Evolutionary conservation across 768 basidiomycete species (phyloP).

Genomic region (Boletellus emodensis): DNA sequence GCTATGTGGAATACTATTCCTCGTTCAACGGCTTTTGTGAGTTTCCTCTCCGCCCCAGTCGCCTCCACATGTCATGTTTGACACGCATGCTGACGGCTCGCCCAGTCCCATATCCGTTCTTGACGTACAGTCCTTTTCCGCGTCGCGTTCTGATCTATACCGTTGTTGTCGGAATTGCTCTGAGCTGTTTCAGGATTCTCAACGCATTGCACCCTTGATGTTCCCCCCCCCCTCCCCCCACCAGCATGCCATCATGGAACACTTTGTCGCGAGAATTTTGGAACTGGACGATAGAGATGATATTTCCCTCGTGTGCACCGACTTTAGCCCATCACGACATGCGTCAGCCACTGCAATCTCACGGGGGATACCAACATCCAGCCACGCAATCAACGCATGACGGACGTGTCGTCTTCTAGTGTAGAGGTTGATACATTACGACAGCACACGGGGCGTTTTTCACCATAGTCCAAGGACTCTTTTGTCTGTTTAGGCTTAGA

Average conservation of each 20-base stretch:
- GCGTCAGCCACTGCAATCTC: no score
- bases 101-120: conserved; percentile 80
- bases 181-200: conserved; percentile 51
- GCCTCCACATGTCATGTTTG: background rate
- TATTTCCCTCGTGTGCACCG: no score
- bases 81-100: background rate
- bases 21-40: conserved; percentile 57
- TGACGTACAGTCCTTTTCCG: conserved; percentile 53
- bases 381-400: no score
- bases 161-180: conserved; percentile 47
- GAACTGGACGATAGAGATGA: background rate
- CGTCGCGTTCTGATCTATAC: conserved; percentile 59
- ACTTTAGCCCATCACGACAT: no score
- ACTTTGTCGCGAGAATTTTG: background rate
- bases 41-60: conserved; percentile 21
- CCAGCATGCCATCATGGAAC: background rate
- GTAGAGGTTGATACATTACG: no score
- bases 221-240: no score
- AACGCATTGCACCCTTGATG: conserved; percentile 51
- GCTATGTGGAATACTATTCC: conserved; percentile 68
- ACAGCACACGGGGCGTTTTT: no score
- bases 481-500: no score
- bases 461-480: no score
- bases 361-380: no score
- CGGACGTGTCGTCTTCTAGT: no score